These are phyloP conservation scores for Xylaria polymorpha DNA, from an alignment of 2,329 filamentous ascomycete genomes.

Conservation along the genomic window DNA sequence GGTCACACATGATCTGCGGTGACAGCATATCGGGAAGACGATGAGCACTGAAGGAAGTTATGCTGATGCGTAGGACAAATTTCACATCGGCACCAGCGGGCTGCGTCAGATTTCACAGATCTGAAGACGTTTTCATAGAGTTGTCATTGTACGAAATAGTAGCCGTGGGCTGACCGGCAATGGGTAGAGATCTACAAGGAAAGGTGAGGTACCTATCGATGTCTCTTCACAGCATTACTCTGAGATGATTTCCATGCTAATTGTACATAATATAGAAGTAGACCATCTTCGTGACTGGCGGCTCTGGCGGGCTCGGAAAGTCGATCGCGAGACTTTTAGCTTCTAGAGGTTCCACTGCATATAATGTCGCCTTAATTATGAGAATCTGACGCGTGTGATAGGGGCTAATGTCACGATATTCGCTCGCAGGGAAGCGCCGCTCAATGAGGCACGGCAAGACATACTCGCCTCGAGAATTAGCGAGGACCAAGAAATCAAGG, in stretches of 20 bases:
- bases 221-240: too few species aligned
- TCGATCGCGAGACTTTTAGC: background rate
- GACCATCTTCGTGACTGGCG: slow-evolving; percentile 6
- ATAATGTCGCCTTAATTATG: background rate
- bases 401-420: slow-evolving; percentile 10
- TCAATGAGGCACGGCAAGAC: background rate
- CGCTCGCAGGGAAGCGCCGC: background rate
- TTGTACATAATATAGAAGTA: background rate
- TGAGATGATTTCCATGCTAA: background rate
- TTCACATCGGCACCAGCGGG: too few species aligned
- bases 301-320: slow-evolving; percentile 10
- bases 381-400: background rate
- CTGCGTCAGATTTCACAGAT: too few species aligned
- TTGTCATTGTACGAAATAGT: too few species aligned
- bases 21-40: too few species aligned
- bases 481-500: slow-evolving; percentile 1
- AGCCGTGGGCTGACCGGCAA: too few species aligned
- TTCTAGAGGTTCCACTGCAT: background rate
- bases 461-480: background rate
- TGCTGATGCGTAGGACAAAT: too few species aligned
- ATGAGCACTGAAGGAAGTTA: too few species aligned
- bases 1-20: too few species aligned
- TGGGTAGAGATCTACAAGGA: background rate
- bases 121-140: too few species aligned
- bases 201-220: background rate